Conservation (phyloP, 2,329 filamentous ascomycete genomes). For the Aspergillus neotritici region DNA sequence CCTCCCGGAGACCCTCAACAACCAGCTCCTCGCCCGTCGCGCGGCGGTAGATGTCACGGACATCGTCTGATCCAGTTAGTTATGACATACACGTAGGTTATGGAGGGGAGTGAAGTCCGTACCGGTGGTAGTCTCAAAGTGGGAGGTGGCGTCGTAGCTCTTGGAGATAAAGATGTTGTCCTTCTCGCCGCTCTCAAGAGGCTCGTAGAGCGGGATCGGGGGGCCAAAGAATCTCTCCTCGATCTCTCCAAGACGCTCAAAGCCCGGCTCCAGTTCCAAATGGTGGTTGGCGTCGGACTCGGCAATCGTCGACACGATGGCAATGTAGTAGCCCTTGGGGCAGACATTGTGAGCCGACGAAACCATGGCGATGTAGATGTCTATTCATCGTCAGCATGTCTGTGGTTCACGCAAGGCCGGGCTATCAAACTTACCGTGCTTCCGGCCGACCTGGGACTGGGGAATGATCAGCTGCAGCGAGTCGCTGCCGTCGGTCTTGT, state of each 20-base stretch:
- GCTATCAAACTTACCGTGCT: slow-evolving; percentile 64
- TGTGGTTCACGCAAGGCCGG: background rate
- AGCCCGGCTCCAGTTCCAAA: slow-evolving; percentile 84
- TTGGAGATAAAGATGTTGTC: slow-evolving; percentile 97
- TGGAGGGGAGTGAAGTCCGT: slow-evolving; percentile 16
- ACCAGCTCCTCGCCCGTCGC: slow-evolving; percentile 78
- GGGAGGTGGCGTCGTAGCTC: slow-evolving; percentile 95
- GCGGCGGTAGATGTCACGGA: slow-evolving; percentile 85
- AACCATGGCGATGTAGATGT: slow-evolving; percentile 95
- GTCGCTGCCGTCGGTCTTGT: slow-evolving; percentile 82
- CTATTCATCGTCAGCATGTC: slow-evolving; percentile 42
- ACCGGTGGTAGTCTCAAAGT: slow-evolving; percentile 86
- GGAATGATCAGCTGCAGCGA: slow-evolving; percentile 95
- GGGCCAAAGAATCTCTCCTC: slow-evolving; percentile 96
- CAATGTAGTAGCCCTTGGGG: slow-evolving; percentile 98
- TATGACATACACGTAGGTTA: no score
- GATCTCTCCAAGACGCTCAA: slow-evolving; percentile 85
- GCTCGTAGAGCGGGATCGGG: slow-evolving; percentile 91
- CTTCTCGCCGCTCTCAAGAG: slow-evolving; percentile 69
- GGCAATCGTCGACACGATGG: slow-evolving; percentile 95
- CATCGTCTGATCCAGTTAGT: slow-evolving; percentile 61
- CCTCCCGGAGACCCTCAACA: slow-evolving; percentile 80
- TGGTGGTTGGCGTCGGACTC: slow-evolving; percentile 91
- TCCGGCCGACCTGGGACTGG: slow-evolving; percentile 92
- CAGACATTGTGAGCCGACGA: slow-evolving; percentile 96